These are phyloP conservation scores for Filobasidium floriforme DNA, from an alignment of 768 basidiomycete species.

Conservation along the genomic window DNA sequence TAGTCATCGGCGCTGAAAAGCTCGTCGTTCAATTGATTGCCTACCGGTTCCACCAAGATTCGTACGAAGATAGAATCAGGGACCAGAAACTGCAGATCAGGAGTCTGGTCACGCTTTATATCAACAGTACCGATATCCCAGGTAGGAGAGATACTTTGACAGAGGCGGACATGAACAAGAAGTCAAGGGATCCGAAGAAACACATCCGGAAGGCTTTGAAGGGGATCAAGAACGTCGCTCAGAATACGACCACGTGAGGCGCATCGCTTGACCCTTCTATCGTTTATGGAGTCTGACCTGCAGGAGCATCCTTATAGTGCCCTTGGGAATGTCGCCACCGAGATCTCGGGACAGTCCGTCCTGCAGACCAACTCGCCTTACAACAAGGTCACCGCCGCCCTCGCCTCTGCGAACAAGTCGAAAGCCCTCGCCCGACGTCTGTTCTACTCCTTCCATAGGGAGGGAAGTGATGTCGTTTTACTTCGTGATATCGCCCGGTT, in stretches of 20 bases:
- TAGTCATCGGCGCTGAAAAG: slow-evolving; percentile 71
- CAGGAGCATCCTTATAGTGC: slow-evolving; percentile 34
- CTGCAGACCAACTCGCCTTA: slow-evolving; percentile 80
- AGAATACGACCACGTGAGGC: slow-evolving; percentile 64
- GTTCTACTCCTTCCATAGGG: slow-evolving; percentile 73
- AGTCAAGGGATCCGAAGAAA: slow-evolving; percentile 49
- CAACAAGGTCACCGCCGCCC: slow-evolving; percentile 68
- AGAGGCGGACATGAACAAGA: slow-evolving; percentile 45
- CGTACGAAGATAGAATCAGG: slow-evolving; percentile 74
- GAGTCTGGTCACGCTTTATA: slow-evolving; percentile 66
- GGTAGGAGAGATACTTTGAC: slow-evolving; percentile 61
- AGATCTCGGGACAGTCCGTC: slow-evolving; percentile 58
- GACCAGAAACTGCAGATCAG: slow-evolving; percentile 73
- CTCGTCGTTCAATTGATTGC: slow-evolving; percentile 74
- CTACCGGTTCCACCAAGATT: slow-evolving; percentile 54
- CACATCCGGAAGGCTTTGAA: slow-evolving; percentile 65
- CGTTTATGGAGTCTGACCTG: background rate
- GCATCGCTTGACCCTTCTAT: no score
- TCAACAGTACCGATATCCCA: slow-evolving; percentile 64
- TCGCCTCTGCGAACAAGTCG: slow-evolving; percentile 72
- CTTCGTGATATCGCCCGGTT: slow-evolving; percentile 63
- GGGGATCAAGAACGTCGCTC: slow-evolving; percentile 64
- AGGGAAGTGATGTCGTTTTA: slow-evolving; percentile 55
- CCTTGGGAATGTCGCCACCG: slow-evolving; percentile 57
- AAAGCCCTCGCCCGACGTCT: slow-evolving; percentile 66